Evolutionary conservation across 768 basidiomycete genomes (phyloP).

Genomic region (Thelephora aurantiotincta): DNA sequence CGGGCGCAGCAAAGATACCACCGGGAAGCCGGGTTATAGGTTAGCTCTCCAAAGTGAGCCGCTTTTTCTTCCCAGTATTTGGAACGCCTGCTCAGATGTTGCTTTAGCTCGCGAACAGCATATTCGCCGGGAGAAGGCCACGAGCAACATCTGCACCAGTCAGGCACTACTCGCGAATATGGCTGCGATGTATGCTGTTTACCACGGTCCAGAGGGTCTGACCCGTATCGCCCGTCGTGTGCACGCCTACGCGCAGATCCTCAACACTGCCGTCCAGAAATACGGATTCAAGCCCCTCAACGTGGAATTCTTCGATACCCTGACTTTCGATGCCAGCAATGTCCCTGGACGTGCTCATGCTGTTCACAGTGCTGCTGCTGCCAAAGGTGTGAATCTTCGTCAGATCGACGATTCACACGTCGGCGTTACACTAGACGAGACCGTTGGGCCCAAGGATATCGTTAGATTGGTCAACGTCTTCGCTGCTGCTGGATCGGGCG

Average conservation of each 20-base stretch:
- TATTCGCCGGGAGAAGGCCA: conserved; percentile 95
- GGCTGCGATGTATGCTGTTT: conserved; percentile 98
- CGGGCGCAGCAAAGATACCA: conserved; percentile 74
- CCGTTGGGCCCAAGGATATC: conserved; percentile 62
- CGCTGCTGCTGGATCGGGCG: conserved; percentile 41
- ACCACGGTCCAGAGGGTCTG: conserved; percentile 86
- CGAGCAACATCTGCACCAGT: conserved; percentile 96
- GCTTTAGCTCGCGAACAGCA: conserved; percentile 85
- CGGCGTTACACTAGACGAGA: conserved; percentile 90
- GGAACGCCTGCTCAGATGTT: neutral
- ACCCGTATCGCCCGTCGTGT: conserved; percentile 78
- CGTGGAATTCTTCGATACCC: conserved; percentile 79
- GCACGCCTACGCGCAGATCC: conserved; percentile 73
- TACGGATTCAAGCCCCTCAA: conserved; percentile 69
- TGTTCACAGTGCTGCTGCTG: conserved; percentile 55
- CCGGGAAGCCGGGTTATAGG: conserved; percentile 82
- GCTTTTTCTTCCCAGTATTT: neutral
- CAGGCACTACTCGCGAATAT: conserved; percentile 98
- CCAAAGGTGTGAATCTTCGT: conserved; percentile 74
- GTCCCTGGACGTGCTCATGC: conserved; percentile 38
- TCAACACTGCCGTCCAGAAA: conserved; percentile 48
- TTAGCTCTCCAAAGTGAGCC: conserved; percentile 83
- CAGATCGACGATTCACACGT: conserved; percentile 58
- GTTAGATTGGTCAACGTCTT: conserved; percentile 73
- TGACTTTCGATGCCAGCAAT: conserved; percentile 62